These are phyloP conservation scores for Trichosporon sp. DNA, from an alignment of 1,284 basidiomycete genomes.

Conservation along the genomic window DNA sequence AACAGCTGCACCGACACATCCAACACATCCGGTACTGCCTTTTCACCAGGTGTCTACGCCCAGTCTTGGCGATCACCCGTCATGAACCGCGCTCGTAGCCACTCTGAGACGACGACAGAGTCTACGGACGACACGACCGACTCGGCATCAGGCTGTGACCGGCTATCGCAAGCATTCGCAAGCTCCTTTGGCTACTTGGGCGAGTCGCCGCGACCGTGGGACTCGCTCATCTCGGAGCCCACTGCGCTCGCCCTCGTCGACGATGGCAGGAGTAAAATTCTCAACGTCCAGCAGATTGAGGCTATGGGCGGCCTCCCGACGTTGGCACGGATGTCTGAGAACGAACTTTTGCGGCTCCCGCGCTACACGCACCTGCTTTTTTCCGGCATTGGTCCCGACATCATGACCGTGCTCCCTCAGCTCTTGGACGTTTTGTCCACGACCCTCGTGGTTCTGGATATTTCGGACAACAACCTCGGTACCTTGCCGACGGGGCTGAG, in stretches of 20 bases:
- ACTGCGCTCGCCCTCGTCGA: conserved; percentile 51
- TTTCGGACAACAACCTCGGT: conserved; percentile 80
- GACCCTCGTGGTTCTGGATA: conserved; percentile 83
- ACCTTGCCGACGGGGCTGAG: conserved; percentile 77
- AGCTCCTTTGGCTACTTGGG: conserved; percentile 33
- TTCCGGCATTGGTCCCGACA: conserved; percentile 67
- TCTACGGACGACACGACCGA: conserved; percentile 22
- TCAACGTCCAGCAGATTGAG: conserved; percentile 46
- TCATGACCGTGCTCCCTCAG: conserved; percentile 71
- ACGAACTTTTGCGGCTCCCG: conserved; percentile 51
- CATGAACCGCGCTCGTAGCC: conserved; percentile 40
- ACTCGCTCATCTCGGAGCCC: conserved; percentile 30
- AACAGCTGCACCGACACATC: conserved; percentile 14
- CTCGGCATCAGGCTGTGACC: conserved; percentile 28
- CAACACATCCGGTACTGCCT: neutral
- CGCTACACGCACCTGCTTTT: conserved; percentile 88
- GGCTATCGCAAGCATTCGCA: conserved; percentile 26
- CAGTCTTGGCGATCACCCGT: conserved; percentile 31
- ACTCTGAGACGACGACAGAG: conserved; percentile 42
- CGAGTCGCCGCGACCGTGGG: conserved; percentile 35
- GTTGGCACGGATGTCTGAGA: conserved; percentile 33
- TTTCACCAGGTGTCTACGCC: conserved; percentile 18
- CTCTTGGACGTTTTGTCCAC: conserved; percentile 70
- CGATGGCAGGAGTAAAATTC: conserved; percentile 49
- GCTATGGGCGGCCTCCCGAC: conserved; percentile 48